These are phyloP conservation scores for Periconia macrospinosa DNA, from an alignment of 2,329 filamentous ascomycete genomes.

Conservation along the genomic window DNA sequence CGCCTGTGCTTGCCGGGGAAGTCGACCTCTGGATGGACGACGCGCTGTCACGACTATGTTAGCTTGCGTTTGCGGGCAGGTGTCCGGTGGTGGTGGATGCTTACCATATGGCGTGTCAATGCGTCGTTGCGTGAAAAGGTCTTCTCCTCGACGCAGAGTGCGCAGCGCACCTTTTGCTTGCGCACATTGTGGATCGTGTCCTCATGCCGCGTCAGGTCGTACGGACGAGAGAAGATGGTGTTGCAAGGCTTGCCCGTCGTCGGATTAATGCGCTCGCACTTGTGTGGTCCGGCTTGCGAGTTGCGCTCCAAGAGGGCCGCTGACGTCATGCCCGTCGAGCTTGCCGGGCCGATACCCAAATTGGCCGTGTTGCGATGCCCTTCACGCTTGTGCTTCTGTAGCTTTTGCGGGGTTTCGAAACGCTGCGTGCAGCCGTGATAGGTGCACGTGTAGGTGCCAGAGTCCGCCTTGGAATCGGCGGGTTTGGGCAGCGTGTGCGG, in stretches of 20 bases:
- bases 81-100: constrained; percentile 16
- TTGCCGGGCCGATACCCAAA: constrained; percentile 14
- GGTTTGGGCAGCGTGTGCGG: constrained; percentile 54
- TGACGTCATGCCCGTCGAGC: constrained; percentile 48
- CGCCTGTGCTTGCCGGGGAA: constrained; percentile 68
- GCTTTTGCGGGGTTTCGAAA: constrained; percentile 81
- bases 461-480: constrained; percentile 67
- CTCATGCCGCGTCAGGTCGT: constrained; percentile 94
- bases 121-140: constrained; percentile 96
- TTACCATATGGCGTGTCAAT: constrained; percentile 80
- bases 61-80: constrained; percentile 10
- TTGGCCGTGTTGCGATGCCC: constrained; percentile 65
- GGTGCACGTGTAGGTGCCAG: constrained; percentile 93
- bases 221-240: constrained; percentile 90
- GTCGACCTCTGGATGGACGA: constrained; percentile 88
- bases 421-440: constrained; percentile 87
- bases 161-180: constrained; percentile 92
- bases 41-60: constrained; percentile 52
- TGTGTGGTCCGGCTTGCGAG: constrained; percentile 89
- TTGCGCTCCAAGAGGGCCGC: constrained; percentile 65
- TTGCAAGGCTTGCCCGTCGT: constrained; percentile 94
- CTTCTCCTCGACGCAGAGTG: constrained; percentile 93
- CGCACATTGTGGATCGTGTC: constrained; percentile 95
- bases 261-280: constrained; percentile 90
- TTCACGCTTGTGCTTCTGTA: constrained; percentile 96